Percentiles rank a stretch among this genome's conserved stretches.
Conservation (phyloP, 371 early-diverging fungal genomes). For the Mortierella sp. region DNA sequence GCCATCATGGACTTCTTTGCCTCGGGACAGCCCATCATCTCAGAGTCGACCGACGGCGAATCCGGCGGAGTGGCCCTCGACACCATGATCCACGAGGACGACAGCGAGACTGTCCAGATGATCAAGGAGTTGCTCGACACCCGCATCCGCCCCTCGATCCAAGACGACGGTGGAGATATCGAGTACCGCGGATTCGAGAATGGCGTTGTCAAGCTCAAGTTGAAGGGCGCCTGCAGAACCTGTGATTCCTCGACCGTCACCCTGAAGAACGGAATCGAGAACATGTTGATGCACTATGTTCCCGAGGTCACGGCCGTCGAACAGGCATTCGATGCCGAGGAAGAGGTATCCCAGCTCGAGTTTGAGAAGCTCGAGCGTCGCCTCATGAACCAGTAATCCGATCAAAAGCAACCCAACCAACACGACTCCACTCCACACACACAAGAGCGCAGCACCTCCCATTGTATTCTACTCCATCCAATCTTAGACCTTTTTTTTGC, state of each 20-base stretch:
- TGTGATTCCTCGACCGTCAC: slow-evolving; percentile 92
- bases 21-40: slow-evolving; percentile 81
- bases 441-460: not conserved
- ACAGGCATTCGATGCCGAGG: slow-evolving; percentile 74
- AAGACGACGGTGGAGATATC: slow-evolving; percentile 98
- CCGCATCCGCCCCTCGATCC: slow-evolving; percentile 95
- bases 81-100: slow-evolving; percentile 82
- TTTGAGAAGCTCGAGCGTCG: slow-evolving; percentile 57
- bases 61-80: slow-evolving; percentile 59
- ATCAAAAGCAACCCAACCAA: not conserved
- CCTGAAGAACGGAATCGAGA: slow-evolving; percentile 97
- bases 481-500: not conserved
- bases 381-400: slow-evolving; percentile 57
- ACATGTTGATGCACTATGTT: slow-evolving; percentile 98
- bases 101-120: slow-evolving; percentile 94
- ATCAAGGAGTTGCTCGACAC: slow-evolving; percentile 97
- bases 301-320: slow-evolving; percentile 96
- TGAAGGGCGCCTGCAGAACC: slow-evolving; percentile 96
- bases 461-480: slow-evolving; percentile 19
- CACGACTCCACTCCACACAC: not conserved
- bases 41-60: slow-evolving; percentile 67
- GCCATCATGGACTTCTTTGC: slow-evolving; percentile 96
- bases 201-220: slow-evolving; percentile 90
- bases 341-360: slow-evolving; percentile 49
- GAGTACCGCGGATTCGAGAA: slow-evolving; percentile 92